Conservation (phyloP, 345 rosid species). For the Salix caprea region DNA sequence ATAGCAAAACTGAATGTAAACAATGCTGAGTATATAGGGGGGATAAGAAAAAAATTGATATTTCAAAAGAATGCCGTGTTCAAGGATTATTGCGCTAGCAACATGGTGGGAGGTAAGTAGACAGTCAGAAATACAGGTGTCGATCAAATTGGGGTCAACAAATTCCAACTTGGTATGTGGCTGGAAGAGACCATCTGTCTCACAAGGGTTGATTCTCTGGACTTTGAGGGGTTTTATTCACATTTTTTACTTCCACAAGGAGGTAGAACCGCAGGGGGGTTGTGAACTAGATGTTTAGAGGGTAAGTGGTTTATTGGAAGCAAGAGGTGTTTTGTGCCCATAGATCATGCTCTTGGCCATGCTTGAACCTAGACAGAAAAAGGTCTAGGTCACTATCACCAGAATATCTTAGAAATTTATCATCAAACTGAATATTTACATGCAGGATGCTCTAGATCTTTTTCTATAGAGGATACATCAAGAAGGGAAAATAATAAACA, state of each 20-base stretch:
- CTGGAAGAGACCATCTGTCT: background rate
- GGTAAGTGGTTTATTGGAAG: background rate
- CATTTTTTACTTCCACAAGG: background rate
- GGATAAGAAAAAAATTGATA: background rate
- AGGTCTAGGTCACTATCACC: background rate
- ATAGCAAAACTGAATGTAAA: background rate
- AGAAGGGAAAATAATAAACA: background rate
- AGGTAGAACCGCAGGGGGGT: background rate
- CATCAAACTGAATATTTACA: background rate
- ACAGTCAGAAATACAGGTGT: background rate
- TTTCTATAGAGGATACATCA: background rate
- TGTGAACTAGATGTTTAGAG: background rate
- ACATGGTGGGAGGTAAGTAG: background rate
- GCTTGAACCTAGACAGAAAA: background rate
- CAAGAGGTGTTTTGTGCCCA: background rate
- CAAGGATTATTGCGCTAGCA: background rate
- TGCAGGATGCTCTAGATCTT: background rate
- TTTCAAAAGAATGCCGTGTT: background rate
- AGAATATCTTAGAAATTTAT: background rate
- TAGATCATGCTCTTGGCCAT: background rate
- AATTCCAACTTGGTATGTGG: background rate
- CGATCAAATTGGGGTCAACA: background rate
- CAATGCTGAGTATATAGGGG: background rate
- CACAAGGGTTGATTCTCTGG: background rate
- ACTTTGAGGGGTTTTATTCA: background rate